Base-by-base conservation (phyloP, 768 basidiomycete species). In the Hygrocybe coccinea region DNA sequence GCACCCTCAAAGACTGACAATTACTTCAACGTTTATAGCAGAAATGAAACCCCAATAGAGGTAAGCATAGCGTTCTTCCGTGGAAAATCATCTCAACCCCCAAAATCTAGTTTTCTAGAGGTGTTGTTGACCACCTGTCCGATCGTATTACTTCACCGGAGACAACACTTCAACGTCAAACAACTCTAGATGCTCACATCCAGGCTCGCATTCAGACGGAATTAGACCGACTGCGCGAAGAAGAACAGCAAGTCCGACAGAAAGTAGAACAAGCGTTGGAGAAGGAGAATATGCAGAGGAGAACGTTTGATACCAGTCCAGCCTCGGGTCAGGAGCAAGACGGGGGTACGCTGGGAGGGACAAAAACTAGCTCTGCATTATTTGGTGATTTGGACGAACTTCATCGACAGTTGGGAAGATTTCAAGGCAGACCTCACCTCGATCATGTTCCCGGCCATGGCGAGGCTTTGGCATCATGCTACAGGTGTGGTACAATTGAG, bases 251-350 rank as follows among this genome's bases (percentile, higher is more conserved):
- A 35, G 84, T 95, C 10, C 82, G 79, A 41, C 72, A 76, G 46
- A 81, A 91, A 71, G 91, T 95, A 34, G 86, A 89, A 63, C 74
- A 67, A 33, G 89, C 88, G 1, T 75, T 95, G 47, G 88, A 94
- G 75, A 87, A 85, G 73, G 91, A 94, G 74, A 95, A 94, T 70
- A 69, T 94, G 50, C 88, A 92, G 68, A 78, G 80, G 55, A 91
- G 93, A 71, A 78, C 75, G 60, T 68, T 70, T 24, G 76, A 79
- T 75, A 76, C 77, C 14, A 80, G 78, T 35, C 71, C 71, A 11
- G 66, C 66, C 29, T 69, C 73, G 50, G 74, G 70, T 19, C 66
- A 60, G 9, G 70, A 66, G 45, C 75, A 69, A 35, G 73, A 58
- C 29, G 58, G 69, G 34, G 72, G 59, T 34, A 59, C 65, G 8